phyloP scores from a whole-genome alignment of 2,329 filamentous ascomycete species.

The Claviceps capensis region DNA sequence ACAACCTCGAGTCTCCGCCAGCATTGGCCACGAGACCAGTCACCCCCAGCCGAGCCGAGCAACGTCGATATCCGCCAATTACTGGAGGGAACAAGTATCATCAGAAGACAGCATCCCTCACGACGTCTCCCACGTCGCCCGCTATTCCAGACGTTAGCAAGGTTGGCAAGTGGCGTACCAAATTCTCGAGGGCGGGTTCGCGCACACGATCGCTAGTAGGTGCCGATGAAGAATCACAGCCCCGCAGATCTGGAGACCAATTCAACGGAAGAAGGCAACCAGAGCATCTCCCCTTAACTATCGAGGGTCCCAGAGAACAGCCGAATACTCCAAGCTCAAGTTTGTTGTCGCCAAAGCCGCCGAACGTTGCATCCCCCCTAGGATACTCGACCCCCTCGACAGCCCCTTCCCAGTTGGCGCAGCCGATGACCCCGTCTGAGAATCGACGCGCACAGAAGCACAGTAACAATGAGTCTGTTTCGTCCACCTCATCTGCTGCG shows the following conservation, averaged over 20 bases:
- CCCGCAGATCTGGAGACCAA: neutral
- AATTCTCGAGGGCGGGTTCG: constrained; percentile 10
- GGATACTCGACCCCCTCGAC: neutral
- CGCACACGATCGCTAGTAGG: neutral
- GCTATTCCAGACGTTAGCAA: constrained; percentile 18
- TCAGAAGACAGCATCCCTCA: constrained; percentile 15
- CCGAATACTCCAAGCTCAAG: neutral
- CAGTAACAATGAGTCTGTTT: constrained; percentile 8
- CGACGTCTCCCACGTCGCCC: constrained; percentile 15
- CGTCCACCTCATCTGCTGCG: constrained; percentile 3
- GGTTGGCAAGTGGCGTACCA: constrained; percentile 19
- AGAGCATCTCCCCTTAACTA: neutral
- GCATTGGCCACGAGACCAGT: constrained; percentile 4
- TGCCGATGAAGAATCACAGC: neutral
- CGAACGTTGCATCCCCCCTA: constrained; percentile 1
- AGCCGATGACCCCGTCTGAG: neutral
- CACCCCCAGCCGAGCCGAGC: constrained; percentile 12
- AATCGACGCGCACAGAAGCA: constrained; percentile 1
- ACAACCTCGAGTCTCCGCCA: constrained; percentile 12
- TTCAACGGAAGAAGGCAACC: neutral
- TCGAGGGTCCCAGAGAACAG: neutral
- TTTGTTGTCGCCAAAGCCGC: neutral
- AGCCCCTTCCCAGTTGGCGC: neutral
- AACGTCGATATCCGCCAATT: constrained; percentile 23
- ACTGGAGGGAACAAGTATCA: constrained; percentile 17